These are phyloP conservation scores for Pseudevernia furfuracea DNA, from an alignment of 495 filamentous ascomycete genomes.

Conservation along the genomic window DNA sequence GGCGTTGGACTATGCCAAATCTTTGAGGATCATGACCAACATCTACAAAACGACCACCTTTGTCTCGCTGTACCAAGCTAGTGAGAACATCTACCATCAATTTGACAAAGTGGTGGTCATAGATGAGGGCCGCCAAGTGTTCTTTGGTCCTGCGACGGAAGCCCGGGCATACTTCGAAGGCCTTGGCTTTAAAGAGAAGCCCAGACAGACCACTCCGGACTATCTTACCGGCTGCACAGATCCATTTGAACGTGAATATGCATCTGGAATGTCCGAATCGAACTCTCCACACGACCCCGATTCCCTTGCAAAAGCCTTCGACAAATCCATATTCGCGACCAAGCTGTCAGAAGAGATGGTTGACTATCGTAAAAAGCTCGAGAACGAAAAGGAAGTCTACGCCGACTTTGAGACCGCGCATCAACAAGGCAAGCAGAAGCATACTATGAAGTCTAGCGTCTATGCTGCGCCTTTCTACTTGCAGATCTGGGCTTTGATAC, in stretches of 20 bases:
- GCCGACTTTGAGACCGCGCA: neutral
- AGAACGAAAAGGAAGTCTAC: neutral
- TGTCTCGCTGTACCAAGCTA: constrained; percentile 61
- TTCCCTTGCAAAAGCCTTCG: neutral
- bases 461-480: neutral
- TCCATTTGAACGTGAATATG: constrained; percentile 54
- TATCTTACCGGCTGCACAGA: constrained; percentile 82
- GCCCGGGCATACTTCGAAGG: constrained; percentile 73
- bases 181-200: constrained; percentile 62
- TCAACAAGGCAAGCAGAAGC: neutral
- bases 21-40: neutral
- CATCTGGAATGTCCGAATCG: neutral
- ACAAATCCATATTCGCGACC: neutral
- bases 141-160: constrained; percentile 64
- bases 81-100: constrained; percentile 71
- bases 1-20: neutral
- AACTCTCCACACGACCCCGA: neutral
- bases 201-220: constrained; percentile 78
- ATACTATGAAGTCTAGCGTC: neutral
- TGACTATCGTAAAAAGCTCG: neutral
- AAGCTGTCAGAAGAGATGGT: neutral
- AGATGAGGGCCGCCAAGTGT: constrained; percentile 69
- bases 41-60: neutral
- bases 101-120: constrained; percentile 89
- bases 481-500: neutral